A percentile compares a stretch with the other conserved stretches of the same genome.
Conservation (phyloP, 805 yeast species). For the Suhomyces xylopsoci region DNA sequence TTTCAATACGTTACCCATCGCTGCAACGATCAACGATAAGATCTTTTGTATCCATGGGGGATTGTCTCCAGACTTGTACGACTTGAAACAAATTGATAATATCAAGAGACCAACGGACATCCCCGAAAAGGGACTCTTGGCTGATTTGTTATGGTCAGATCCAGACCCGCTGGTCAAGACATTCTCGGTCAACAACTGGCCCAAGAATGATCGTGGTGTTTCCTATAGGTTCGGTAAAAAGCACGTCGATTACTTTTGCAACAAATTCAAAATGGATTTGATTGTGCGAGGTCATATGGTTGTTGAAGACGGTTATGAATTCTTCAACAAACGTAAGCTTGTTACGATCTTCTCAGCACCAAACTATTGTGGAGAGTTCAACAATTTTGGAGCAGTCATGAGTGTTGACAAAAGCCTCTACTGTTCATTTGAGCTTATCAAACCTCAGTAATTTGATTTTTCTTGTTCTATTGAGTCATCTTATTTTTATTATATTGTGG, state of each 20-base stretch:
- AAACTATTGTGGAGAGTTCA: constrained; percentile 78
- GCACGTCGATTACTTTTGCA: constrained; percentile 67
- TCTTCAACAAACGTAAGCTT: constrained; percentile 67
- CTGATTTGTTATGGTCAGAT: constrained; percentile 81
- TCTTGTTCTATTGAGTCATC: background rate
- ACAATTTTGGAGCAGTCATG: constrained; percentile 79
- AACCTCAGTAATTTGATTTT: constrained; percentile 41
- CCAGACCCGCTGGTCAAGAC: constrained; percentile 51
- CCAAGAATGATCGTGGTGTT: constrained; percentile 80
- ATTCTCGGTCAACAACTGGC: constrained; percentile 55
- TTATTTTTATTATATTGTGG: constrained; percentile 4
- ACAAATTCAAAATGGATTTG: constrained; percentile 67
- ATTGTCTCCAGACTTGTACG: constrained; percentile 65
- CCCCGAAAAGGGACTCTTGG: constrained; percentile 74
- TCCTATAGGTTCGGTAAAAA: constrained; percentile 73
- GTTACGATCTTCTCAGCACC: constrained; percentile 84
- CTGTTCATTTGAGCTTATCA: constrained; percentile 69
- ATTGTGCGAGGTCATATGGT: constrained; percentile 87
- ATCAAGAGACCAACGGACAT: constrained; percentile 81
- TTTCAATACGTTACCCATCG: constrained; percentile 57
- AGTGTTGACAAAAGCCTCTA: constrained; percentile 63
- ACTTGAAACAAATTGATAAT: constrained; percentile 64
- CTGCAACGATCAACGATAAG: constrained; percentile 58
- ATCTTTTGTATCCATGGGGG: constrained; percentile 69
- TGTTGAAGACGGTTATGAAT: constrained; percentile 85